Evolutionary conservation across 495 filamentous ascomycete species (phyloP), one percentile per base, ranked within the genome.

Genomic region (Penicillium bovifimosum): DNA sequence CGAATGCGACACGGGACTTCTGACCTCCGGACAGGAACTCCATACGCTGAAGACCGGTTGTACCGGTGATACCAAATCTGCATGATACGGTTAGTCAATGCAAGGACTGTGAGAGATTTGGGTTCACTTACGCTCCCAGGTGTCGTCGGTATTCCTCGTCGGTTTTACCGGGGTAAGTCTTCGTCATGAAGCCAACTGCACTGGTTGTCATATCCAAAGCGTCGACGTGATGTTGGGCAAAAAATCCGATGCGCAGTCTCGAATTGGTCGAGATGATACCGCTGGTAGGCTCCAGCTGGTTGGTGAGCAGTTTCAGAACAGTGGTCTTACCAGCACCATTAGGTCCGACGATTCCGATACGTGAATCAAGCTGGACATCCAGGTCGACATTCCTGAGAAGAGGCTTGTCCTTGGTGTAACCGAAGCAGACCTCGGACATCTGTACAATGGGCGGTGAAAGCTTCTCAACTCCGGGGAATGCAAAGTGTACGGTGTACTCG

Each of bases 251-350:
- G 35, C 93, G 81, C 31, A 99, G 76, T 38, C 93, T 81, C 2
- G 92, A 84, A 70, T 99, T 83, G 58, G 88, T 83, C 4, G 88
- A 91, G 46, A 99, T 93, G 36, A 89, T 64, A 52, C 93, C 93
- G 32, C 79, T 78, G 1, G 86, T 87, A 2, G 93, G 81, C 47
- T 80, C 59, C 3, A 99, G 80, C 61, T 90, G 86, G 52, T 89
- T 89, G 58, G 93, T 96, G 49, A 99, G 84, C 3, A 99, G 81
- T 64, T 96, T 96, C 53, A 99, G 76, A 11, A 96, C 85, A 0
- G 93, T 99, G 2, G 93, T 99, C 71, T 99, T 99, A 76, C 93
- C 93, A 28, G 95, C 92, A 69, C 93, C 92, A 77, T 99, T 99
- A 56, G 95, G 95, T 13, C 95, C 95, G 8, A 99, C 91, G 62